phyloP scores from a whole-genome alignment of 2,329 filamentous ascomycete genomes.

The Talaromyces sp. region DNA sequence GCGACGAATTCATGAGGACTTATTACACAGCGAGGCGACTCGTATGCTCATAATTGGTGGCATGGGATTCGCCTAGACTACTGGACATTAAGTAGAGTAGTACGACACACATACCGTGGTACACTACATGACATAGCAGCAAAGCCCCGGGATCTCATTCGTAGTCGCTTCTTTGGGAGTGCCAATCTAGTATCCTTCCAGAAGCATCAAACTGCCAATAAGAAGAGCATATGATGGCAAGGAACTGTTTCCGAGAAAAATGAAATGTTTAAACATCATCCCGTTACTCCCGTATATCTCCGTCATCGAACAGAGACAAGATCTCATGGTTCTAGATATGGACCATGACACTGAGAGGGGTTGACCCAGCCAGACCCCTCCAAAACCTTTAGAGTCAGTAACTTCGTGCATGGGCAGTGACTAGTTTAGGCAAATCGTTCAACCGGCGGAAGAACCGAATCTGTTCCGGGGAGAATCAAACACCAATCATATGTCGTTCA shows the following conservation, averaged over 20 bases:
- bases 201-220: slow-evolving; percentile 3
- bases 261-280: background rate
- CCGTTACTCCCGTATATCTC: background rate
- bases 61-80: background rate
- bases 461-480: background rate
- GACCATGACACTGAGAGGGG: background rate
- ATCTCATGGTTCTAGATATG: background rate
- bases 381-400: background rate
- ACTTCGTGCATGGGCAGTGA: no score
- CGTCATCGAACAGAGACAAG: background rate
- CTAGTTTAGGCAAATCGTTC: background rate
- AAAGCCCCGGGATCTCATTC: background rate
- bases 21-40: background rate
- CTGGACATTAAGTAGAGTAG: background rate
- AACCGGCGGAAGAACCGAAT: background rate
- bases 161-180: background rate
- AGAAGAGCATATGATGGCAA: background rate
- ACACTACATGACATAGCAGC: background rate
- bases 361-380: background rate
- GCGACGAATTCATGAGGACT: background rate
- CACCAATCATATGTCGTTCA: background rate
- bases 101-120: background rate
- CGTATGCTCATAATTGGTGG: background rate
- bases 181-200: slow-evolving; percentile 5
- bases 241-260: background rate